Percentiles rank a stretch among this genome's conserved stretches.
Evolutionary conservation across 352 stramenopile species (phyloP).

Genomic region (Pythium pyrilobum): DNA sequence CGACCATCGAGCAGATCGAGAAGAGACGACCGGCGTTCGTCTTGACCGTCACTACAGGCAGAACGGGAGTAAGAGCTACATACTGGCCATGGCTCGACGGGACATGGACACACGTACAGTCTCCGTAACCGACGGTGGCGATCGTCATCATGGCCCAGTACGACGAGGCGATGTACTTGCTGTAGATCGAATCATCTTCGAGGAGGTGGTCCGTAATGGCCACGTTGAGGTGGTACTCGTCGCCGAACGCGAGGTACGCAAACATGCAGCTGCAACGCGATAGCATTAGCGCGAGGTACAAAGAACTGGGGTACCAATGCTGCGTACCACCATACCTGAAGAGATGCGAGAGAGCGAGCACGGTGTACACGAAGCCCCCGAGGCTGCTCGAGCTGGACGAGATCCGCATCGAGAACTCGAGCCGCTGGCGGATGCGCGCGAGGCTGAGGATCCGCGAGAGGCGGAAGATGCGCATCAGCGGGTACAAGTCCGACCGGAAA

Average conservation of each 20-base stretch:
- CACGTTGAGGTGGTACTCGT: constrained; percentile 40
- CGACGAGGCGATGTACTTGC: constrained; percentile 73
- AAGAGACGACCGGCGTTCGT: constrained; percentile 65
- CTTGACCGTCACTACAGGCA: constrained; percentile 55
- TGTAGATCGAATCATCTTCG: constrained; percentile 43
- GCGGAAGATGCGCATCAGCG: constrained; percentile 39
- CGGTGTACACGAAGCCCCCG: constrained; percentile 64
- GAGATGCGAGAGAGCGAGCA: constrained; percentile 73
- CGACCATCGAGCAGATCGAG: constrained; percentile 64
- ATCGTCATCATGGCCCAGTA: constrained; percentile 89
- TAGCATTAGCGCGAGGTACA: no score
- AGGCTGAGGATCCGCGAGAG: constrained; percentile 50
- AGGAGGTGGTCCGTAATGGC: constrained; percentile 37
- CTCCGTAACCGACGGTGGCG: constrained; percentile 73
- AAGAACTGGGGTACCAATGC: not conserved
- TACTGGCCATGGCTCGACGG: not conserved
- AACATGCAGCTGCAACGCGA: constrained; percentile 44
- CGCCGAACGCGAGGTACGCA: constrained; percentile 58
- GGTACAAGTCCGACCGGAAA: constrained; percentile 35
- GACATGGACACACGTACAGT: constrained; percentile 38
- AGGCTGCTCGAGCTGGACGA: constrained; percentile 74
- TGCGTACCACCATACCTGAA: constrained; percentile 35
- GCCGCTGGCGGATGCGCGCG: constrained; percentile 44
- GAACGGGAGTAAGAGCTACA: not conserved
- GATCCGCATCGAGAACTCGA: constrained; percentile 74